Evolutionary conservation across 2,329 filamentous ascomycete genomes (phyloP).

Genomic region (Ceratocystis eucalypticola): DNA sequence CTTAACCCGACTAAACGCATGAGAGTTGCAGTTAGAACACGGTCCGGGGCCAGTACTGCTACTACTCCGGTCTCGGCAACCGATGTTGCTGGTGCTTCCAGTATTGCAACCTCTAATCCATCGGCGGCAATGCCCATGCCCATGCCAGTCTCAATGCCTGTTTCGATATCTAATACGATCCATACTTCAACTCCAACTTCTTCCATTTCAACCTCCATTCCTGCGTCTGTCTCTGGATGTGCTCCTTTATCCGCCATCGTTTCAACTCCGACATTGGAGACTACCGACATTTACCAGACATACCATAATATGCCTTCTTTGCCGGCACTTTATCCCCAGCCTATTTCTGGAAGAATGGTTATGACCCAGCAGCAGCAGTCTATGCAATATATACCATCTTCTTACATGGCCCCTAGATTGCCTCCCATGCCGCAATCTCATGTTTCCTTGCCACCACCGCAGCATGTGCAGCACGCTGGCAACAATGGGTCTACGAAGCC

Average conservation of each 20-base stretch:
- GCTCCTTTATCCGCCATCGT: conserved; percentile 1
- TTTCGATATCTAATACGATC: background rate
- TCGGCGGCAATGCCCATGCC: background rate
- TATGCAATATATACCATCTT: conserved; percentile 29
- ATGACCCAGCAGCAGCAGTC: conserved; percentile 37
- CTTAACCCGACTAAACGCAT: conserved; percentile 21
- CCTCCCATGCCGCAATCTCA: conserved; percentile 28
- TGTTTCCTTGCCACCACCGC: background rate
- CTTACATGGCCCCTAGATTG: conserved; percentile 14
- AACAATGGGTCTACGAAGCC: conserved; percentile 55
- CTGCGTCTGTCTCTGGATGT: background rate
- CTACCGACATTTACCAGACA: conserved; percentile 6
- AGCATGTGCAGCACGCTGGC: background rate
- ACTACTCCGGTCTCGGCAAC: background rate
- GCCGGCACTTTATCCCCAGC: background rate
- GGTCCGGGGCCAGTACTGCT: background rate
- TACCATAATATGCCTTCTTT: background rate
- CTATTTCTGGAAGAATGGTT: conserved; percentile 39
- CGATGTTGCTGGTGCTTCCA: background rate
- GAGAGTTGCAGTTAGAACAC: conserved; percentile 23
- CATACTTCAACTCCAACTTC: background rate
- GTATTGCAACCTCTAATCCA: background rate
- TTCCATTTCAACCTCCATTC: background rate
- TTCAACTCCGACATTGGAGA: conserved; percentile 13
- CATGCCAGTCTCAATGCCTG: background rate